A percentile compares a stretch with the other conserved stretches of the same genome.
Conservation (phyloP, 2,329 filamentous ascomycete species). For the Didymella segeticola region DNA sequence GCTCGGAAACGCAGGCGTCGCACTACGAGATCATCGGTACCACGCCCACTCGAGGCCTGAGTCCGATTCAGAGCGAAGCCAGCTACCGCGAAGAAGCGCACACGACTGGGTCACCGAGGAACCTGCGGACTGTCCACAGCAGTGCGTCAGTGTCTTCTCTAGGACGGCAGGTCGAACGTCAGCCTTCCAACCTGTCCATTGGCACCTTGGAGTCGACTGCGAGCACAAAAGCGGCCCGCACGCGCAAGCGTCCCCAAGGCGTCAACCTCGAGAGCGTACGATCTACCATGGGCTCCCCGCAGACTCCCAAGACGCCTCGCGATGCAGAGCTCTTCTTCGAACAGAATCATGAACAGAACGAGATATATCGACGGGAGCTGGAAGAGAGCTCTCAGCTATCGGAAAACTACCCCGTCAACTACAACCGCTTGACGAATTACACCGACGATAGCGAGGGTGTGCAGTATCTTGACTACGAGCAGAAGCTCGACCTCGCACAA, state of each 20-base stretch:
- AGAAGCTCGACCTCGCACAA: conserved; percentile 61
- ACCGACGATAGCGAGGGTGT: conserved; percentile 64
- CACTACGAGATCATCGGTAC: conserved; percentile 46
- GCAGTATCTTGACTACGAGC: conserved; percentile 59
- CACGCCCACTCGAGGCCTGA: conserved; percentile 67
- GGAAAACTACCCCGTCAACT: conserved; percentile 56
- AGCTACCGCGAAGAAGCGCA: conserved; percentile 63
- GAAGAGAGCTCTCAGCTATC: conserved; percentile 54
- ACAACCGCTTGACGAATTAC: conserved; percentile 57
- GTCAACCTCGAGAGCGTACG: conserved; percentile 59
- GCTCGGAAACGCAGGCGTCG: conserved; percentile 42
- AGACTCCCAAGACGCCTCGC: conserved; percentile 42
- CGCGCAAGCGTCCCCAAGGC: conserved; percentile 60
- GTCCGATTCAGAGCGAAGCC: conserved; percentile 90
- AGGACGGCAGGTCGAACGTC: conserved; percentile 62
- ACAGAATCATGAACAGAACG: conserved; percentile 65
- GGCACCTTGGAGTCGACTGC: conserved; percentile 64
- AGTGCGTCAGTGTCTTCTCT: conserved; percentile 65
- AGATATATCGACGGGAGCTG: conserved; percentile 58
- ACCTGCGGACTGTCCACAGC: conserved; percentile 54
- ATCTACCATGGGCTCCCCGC: conserved; percentile 53
- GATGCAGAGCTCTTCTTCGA: conserved; percentile 59
- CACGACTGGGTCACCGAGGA: conserved; percentile 50
- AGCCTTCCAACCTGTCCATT: conserved; percentile 65
- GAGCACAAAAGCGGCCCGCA: conserved; percentile 63